Conservation (phyloP, 371 early-diverging fungal species). For the Rhizopus stolonifer region DNA sequence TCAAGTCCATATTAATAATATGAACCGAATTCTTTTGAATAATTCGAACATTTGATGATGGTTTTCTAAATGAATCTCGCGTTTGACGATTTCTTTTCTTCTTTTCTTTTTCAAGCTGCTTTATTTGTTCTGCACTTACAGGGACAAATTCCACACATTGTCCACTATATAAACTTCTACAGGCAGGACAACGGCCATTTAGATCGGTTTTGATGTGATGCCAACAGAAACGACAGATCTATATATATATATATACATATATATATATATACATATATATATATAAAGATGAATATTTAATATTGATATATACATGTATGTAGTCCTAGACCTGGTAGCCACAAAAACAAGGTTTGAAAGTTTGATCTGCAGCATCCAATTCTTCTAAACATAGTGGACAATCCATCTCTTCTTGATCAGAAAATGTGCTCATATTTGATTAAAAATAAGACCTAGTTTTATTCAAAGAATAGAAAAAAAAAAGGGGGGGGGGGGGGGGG, state of each 20-base stretch:
- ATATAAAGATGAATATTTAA: too few relatives aligned
- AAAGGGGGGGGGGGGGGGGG: too few relatives aligned
- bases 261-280: too few relatives aligned
- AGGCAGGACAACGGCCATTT: constrained; percentile 94
- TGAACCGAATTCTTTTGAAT: constrained; percentile 96
- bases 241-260: too few relatives aligned
- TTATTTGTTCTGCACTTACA: constrained; percentile 80
- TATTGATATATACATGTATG: too few relatives aligned
- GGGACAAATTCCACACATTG: constrained; percentile 89
- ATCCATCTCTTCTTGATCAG: constrained; percentile 86
- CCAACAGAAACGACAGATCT: constrained; percentile 99
- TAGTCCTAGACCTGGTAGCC: constrained; percentile 98
- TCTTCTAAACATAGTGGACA: constrained; percentile 99
- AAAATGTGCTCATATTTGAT: constrained; percentile 31
- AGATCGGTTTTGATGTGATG: constrained; percentile 93
- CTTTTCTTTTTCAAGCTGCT: constrained; percentile 74
- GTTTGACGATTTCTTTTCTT: constrained; percentile 87
- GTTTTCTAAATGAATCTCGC: constrained; percentile 81
- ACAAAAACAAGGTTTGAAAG: constrained; percentile 96
- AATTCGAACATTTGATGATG: constrained; percentile 88
- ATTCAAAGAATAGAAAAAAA: too few relatives aligned
- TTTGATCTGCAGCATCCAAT: constrained; percentile 91
- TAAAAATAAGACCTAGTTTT: too few relatives aligned
- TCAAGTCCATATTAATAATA: constrained; percentile 86
- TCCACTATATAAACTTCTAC: constrained; percentile 81